Conservation (phyloP, 129 eudicot genomes). For the Centrapalus pauciflorus region DNA sequence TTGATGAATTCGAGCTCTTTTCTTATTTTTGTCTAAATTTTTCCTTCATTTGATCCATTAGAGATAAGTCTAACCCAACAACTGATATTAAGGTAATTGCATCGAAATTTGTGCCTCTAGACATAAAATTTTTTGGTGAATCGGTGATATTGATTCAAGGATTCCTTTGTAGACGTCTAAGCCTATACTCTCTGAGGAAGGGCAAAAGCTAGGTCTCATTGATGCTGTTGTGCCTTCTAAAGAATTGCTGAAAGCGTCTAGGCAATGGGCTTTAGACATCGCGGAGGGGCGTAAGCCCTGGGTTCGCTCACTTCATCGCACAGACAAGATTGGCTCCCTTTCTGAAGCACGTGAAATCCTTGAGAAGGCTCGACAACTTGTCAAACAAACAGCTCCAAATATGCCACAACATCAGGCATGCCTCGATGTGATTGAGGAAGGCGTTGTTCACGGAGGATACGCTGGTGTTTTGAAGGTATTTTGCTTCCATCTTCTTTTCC, state of each 20-base stretch:
- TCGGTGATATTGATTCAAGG: constrained; percentile 1
- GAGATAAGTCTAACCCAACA: too few relatives aligned
- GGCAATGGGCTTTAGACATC: constrained; percentile 86
- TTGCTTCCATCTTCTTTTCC: not conserved
- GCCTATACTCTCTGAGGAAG: constrained; percentile 81
- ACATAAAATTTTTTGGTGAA: not conserved
- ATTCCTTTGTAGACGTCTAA: constrained; percentile 60
- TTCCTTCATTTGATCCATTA: too few relatives aligned
- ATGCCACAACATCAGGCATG: constrained; percentile 93
- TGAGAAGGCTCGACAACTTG: constrained; percentile 58
- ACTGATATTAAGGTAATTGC: too few relatives aligned
- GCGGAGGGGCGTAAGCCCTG: constrained; percentile 78
- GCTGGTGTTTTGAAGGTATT: constrained; percentile 75
- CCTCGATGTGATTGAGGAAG: constrained; percentile 83
- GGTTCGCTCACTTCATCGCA: constrained; percentile 71
- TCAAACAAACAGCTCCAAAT: constrained; percentile 61
- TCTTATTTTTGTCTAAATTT: too few relatives aligned
- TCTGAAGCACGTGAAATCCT: constrained; percentile 67
- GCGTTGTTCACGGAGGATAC: constrained; percentile 82
- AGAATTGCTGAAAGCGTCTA: constrained; percentile 63
- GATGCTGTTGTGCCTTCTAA: constrained; percentile 72
- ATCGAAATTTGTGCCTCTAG: too few relatives aligned
- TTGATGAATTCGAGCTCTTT: too few relatives aligned
- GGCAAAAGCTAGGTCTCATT: constrained; percentile 71
- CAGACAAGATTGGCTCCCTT: constrained; percentile 78